phyloP scores from a whole-genome alignment of 2,329 filamentous ascomycete genomes.

The Sporothrix curviconia region DNA sequence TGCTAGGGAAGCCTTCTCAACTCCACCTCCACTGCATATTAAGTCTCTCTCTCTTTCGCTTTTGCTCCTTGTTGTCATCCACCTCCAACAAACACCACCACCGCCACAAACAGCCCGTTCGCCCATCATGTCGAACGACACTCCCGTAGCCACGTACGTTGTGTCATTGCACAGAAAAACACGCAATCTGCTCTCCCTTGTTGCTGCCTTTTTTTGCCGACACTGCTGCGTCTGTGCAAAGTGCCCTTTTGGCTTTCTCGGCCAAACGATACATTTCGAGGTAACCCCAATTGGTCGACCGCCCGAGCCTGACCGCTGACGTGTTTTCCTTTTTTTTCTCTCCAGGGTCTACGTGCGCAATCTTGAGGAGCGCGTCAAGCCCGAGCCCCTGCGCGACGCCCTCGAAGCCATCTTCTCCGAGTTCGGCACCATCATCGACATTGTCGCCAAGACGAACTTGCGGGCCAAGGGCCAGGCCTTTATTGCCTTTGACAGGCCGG shows the following conservation, averaged over 20 bases:
- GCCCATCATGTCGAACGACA: conserved; percentile 28
- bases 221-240: conserved; percentile 38
- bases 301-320: no score
- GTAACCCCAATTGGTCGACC: no score
- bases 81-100: neutral
- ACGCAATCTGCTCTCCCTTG: neutral
- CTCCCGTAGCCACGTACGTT: conserved; percentile 58
- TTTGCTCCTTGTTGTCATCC: no score
- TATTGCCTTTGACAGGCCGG: conserved; percentile 77
- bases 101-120: neutral
- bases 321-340: neutral
- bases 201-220: conserved; percentile 34
- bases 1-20: no score
- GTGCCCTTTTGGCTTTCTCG: neutral
- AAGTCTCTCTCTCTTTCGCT: no score
- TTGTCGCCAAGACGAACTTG: conserved; percentile 69
- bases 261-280: no score
- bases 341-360: conserved; percentile 66
- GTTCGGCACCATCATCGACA: conserved; percentile 74
- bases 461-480: conserved; percentile 95
- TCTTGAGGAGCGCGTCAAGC: conserved; percentile 86
- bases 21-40: no score
- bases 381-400: conserved; percentile 66
- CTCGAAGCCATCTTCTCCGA: conserved; percentile 76
- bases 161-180: conserved; percentile 57